These are phyloP conservation scores for Saturnispora dispora DNA, from an alignment of 805 yeast genomes.

Conservation along the genomic window DNA sequence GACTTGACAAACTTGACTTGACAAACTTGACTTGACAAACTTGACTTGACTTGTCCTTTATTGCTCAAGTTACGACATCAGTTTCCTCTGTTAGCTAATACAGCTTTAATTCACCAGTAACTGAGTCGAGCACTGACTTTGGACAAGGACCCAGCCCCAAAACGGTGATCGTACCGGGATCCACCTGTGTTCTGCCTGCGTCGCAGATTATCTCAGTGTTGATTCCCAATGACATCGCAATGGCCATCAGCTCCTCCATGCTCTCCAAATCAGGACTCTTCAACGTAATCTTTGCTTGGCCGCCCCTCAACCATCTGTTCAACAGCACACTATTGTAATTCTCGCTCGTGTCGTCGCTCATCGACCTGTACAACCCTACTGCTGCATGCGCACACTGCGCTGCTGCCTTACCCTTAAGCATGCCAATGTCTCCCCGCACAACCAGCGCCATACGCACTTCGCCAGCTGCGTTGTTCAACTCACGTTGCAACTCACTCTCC, in stretches of 20 bases:
- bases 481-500: slow-evolving; percentile 29
- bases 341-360: slow-evolving; percentile 41
- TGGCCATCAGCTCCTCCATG: slow-evolving; percentile 68
- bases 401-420: slow-evolving; percentile 93
- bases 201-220: slow-evolving; percentile 81
- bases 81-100: slow-evolving; percentile 32
- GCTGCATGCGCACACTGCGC: slow-evolving; percentile 99
- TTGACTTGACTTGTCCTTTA: neutral
- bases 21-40: too few relatives aligned
- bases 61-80: too few relatives aligned
- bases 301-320: slow-evolving; percentile 67
- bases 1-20: too few relatives aligned
- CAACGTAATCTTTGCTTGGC: slow-evolving; percentile 91
- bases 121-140: slow-evolving; percentile 62
- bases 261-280: slow-evolving; percentile 62
- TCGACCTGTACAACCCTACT: slow-evolving; percentile 70
- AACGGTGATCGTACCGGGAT: slow-evolving; percentile 94
- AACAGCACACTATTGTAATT: slow-evolving; percentile 57
- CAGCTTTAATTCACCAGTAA: slow-evolving; percentile 71
- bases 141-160: slow-evolving; percentile 98
- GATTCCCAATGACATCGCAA: slow-evolving; percentile 70
- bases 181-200: slow-evolving; percentile 95
- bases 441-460: slow-evolving; percentile 82
- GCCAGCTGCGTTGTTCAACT: slow-evolving; percentile 61
- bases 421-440: slow-evolving; percentile 78